A percentile compares a stretch with the other conserved stretches of the same genome.
Evolutionary conservation across 2,329 filamentous ascomycete species (phyloP).

Genomic region (Helotiales sp.): DNA sequence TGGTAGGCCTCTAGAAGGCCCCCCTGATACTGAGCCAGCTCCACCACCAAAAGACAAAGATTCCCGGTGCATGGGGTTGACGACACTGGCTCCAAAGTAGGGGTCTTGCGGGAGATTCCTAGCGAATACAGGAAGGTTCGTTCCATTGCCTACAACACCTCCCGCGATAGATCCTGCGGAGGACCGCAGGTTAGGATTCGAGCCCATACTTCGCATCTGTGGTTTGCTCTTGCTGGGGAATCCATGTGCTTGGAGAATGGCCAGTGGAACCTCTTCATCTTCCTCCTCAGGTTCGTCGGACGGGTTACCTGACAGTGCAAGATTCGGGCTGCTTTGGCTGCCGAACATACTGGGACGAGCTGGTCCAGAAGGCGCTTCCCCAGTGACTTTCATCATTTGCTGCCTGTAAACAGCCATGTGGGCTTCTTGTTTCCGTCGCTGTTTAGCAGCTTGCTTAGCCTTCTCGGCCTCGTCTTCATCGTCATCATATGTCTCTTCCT

Average conservation of each 20-base stretch:
- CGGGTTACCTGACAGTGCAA: slow-evolving; percentile 34
- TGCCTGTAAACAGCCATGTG: slow-evolving; percentile 88
- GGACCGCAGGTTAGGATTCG: slow-evolving; percentile 70
- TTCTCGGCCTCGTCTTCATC: slow-evolving; percentile 81
- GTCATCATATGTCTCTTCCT: slow-evolving; percentile 66
- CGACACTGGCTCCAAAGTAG: slow-evolving; percentile 76
- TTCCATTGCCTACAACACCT: slow-evolving; percentile 42
- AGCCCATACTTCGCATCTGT: slow-evolving; percentile 65
- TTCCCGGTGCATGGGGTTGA: slow-evolving; percentile 72
- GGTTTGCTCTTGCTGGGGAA: slow-evolving; percentile 79
- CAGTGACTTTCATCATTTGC: slow-evolving; percentile 96
- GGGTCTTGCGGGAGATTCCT: slow-evolving; percentile 81
- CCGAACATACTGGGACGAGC: slow-evolving; percentile 54
- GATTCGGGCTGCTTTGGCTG: slow-evolving; percentile 63
- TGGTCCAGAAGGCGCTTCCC: slow-evolving; percentile 57
- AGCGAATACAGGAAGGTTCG: slow-evolving; percentile 74
- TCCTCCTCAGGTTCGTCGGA: slow-evolving; percentile 64
- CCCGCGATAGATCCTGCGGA: slow-evolving; percentile 57
- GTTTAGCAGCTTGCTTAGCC: slow-evolving; percentile 69
- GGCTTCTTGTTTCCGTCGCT: slow-evolving; percentile 84
- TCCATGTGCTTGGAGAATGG: slow-evolving; percentile 83
- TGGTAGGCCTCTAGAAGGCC: slow-evolving; percentile 42
- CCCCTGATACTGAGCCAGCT: slow-evolving; percentile 43
- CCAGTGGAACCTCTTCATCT: slow-evolving; percentile 85
- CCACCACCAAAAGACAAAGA: slow-evolving; percentile 70